Evolutionary conservation across 169 alveolate genomes (phyloP), one percentile per base, ranked within the genome.

Genomic region (Perkinsus marinus): DNA sequence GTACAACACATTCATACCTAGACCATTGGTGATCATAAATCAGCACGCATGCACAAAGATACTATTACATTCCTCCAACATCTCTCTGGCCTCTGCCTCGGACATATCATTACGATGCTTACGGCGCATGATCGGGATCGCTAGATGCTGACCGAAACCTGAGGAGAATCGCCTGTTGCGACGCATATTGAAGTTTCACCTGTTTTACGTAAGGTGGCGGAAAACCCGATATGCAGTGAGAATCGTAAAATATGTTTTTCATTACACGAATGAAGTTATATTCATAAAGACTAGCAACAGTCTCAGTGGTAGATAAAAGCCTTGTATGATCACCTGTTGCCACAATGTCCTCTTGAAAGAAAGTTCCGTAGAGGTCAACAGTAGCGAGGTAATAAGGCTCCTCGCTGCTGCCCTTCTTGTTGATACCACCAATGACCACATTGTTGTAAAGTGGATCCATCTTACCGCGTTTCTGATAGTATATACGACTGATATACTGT

Each of bases 301-400:
- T n/a, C n/a, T 30, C 79, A 41, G 19, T 41, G 10, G 22, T 2
- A 57, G 22, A 57, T 30, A 30, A 57, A 57, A 57, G 34, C 34
- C 79, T 30, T 5, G 34, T 6, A 10, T 6, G 19, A 13, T 57
- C 22, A 57, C 79, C 79, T 90, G 97, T 95, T 37, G 94, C 79
- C n/a, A 93, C 89, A 92, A 90, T 93, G 41, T 93, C 92, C 39
- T 93, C 93, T 90, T 95, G 95, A 30, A 94, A 90, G 47, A 93
- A 93, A 19, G 96, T 96, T 22, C 97, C 97, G 89, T 94, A 95
- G 39, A 95, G 68, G 90, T 96, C 97, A n/a, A 95, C 94, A 68
- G 57, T 57, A 38, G 94, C 96, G 69, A 95, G 90, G 94, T 91
- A 94, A 37, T 39, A 57, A 2, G 79, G 79, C 79, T 57, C 5